These are phyloP conservation scores for Diutina catenulata DNA, from an alignment of 1,139 yeast species.

Conservation along the genomic window DNA sequence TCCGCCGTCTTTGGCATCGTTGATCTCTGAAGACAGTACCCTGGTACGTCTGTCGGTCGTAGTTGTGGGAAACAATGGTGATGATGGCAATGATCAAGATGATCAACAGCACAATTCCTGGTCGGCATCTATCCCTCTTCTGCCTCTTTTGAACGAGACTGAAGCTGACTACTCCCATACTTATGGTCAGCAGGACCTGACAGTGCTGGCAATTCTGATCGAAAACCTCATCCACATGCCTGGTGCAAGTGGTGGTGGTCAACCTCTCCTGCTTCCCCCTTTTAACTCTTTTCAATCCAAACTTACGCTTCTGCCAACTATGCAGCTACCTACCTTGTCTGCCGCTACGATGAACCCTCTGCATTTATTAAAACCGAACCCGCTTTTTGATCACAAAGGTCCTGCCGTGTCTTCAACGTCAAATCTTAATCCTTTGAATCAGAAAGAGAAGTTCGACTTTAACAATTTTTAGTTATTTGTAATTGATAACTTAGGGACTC, in stretches of 20 bases:
- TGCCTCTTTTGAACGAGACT: constrained; percentile 3
- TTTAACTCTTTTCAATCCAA: constrained; percentile 1
- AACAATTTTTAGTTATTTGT: too few relatives aligned
- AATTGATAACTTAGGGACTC: too few relatives aligned
- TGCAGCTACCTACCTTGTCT: neutral
- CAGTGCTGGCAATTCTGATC: constrained; percentile 2
- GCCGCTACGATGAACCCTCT: constrained; percentile 4
- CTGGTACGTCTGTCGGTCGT: neutral
- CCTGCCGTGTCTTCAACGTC: too few relatives aligned
- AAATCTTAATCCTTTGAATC: too few relatives aligned
- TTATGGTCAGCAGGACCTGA: too few relatives aligned
- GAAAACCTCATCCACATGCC: constrained; percentile 5
- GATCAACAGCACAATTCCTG: neutral
- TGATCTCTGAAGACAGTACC: neutral
- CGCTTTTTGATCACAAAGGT: too few relatives aligned
- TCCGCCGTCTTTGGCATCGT: constrained; percentile 4
- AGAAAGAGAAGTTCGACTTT: too few relatives aligned
- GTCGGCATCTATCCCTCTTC: constrained; percentile 4
- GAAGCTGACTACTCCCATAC: constrained; percentile 1
- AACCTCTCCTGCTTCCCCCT: constrained; percentile 1
- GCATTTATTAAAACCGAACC: constrained; percentile 2
- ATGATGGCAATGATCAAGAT: neutral
- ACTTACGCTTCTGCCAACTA: constrained; percentile 3
- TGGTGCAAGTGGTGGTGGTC: neutral
- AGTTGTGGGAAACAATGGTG: neutral